These are phyloP conservation scores for Podospora pseudopauciseta DNA, from an alignment of 495 filamentous ascomycete species.

Conservation along the genomic window DNA sequence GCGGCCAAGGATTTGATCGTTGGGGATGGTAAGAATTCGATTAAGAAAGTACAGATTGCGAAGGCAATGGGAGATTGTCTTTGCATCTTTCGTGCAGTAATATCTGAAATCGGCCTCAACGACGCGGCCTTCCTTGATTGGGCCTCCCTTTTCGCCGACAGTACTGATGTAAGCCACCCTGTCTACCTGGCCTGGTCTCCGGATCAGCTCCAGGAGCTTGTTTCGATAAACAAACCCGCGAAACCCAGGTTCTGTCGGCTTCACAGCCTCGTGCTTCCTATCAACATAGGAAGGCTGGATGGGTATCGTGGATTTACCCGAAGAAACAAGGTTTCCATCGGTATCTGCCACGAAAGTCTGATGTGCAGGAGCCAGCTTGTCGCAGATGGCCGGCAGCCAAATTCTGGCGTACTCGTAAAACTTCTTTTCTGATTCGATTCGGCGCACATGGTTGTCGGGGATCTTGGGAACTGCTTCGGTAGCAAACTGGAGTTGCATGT, in stretches of 20 bases:
- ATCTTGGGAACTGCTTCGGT: neutral
- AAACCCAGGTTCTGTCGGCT: neutral
- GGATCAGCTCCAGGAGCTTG: neutral
- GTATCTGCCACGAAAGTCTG: neutral
- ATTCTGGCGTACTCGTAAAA: neutral
- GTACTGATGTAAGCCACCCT: neutral
- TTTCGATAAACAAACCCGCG: neutral
- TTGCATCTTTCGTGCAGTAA: neutral
- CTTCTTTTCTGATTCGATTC: neutral
- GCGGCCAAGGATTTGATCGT: neutral
- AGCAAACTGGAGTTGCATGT: neutral
- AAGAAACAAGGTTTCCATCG: neutral
- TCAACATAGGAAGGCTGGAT: neutral
- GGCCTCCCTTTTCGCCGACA: no score
- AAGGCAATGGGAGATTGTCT: neutral
- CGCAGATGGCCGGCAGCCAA: neutral
- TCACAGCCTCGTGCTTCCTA: no score
- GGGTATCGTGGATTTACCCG: neutral
- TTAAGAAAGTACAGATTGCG: neutral
- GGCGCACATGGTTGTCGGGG: neutral
- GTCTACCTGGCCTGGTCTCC: neutral
- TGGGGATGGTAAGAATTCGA: neutral
- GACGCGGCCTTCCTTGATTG: neutral
- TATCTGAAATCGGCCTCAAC: neutral
- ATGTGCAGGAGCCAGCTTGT: neutral